Conservation (phyloP, 805 yeast genomes). For the Saturnispora quitensis region DNA sequence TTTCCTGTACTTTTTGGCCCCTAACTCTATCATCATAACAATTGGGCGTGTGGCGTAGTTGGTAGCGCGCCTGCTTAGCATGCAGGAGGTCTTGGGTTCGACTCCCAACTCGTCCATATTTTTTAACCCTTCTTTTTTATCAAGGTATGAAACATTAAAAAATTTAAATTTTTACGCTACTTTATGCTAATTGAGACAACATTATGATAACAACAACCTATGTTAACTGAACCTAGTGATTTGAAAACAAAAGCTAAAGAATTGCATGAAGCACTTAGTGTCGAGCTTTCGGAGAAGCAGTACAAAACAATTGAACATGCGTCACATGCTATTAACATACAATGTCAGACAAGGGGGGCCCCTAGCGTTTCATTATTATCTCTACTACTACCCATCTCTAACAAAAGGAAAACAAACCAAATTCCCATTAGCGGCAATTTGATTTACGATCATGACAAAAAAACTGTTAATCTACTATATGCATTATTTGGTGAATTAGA, state of each 20-base stretch:
- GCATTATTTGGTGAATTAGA: background rate
- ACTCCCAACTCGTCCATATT: conserved; percentile 32
- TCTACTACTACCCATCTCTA: background rate
- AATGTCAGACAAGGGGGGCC: background rate
- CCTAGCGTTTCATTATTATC: background rate
- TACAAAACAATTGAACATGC: background rate
- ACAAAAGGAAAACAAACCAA: background rate
- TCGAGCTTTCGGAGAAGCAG: background rate
- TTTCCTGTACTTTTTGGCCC: too few relatives aligned
- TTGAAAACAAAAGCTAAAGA: background rate
- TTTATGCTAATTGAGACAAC: background rate
- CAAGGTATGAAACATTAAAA: background rate
- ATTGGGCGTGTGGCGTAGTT: conserved; percentile 83
- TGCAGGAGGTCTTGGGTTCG: conserved; percentile 61
- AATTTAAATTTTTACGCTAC: background rate
- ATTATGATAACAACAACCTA: background rate
- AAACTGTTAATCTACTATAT: background rate
- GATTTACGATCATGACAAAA: background rate
- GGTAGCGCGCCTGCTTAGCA: conserved; percentile 80
- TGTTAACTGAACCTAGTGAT: background rate
- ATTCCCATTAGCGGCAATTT: background rate
- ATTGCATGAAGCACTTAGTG: background rate
- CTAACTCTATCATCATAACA: too few relatives aligned
- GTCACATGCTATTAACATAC: background rate
- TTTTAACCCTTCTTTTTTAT: background rate